phyloP scores from a whole-genome alignment of 192 early-diverging fungal species.

The Pecoramyces ruminantium region DNA sequence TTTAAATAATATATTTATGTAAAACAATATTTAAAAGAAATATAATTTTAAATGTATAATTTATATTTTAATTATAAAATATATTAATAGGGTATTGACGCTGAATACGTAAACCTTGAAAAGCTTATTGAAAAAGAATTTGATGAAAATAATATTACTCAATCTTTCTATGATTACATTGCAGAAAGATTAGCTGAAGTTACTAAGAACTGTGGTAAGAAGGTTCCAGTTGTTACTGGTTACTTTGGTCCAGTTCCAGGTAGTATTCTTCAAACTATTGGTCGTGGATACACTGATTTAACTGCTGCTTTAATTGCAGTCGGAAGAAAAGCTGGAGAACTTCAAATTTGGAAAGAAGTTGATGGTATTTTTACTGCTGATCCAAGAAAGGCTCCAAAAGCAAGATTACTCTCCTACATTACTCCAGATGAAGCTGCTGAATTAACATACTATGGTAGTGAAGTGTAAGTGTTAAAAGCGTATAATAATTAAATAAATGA shows the following conservation, averaged over 20 bases:
- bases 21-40: neutral
- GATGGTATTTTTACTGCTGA: conserved; percentile 99
- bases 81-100: conserved; percentile 45
- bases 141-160: conserved; percentile 49
- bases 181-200: conserved; percentile 42
- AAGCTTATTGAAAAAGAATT: conserved; percentile 68
- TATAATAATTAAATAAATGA: neutral
- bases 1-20: no score
- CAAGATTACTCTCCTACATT: conserved; percentile 74
- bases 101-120: conserved; percentile 73
- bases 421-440: conserved; percentile 96
- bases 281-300: conserved; percentile 95
- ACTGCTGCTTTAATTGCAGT: conserved; percentile 90
- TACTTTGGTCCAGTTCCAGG: conserved; percentile 98
- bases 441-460: conserved; percentile 35
- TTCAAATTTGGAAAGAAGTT: conserved; percentile 99
- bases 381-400: conserved; percentile 81
- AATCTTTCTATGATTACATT: conserved; percentile 93
- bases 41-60: no score
- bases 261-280: conserved; percentile 72
- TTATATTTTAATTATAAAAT: neutral
- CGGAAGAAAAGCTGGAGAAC: conserved; percentile 67
- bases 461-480: neutral
- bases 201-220: conserved; percentile 9
- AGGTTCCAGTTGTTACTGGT: conserved; percentile 34